Evolutionary conservation across 2,329 filamentous ascomycete genomes (phyloP).

Genomic region (Fulvia fulva): DNA sequence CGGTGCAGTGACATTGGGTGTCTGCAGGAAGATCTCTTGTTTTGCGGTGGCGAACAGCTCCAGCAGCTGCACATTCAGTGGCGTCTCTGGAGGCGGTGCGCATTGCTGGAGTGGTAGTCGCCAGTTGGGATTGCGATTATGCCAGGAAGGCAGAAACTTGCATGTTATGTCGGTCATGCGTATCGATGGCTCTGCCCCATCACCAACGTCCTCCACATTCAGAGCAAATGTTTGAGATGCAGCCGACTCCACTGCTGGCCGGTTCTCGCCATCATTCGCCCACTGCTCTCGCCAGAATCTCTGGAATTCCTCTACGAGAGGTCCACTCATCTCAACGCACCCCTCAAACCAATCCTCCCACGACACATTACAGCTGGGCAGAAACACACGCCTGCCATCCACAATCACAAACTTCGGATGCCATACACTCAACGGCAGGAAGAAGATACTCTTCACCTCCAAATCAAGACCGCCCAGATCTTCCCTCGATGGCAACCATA

Average conservation of each 20-base stretch:
- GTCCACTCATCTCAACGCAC: slow-evolving; percentile 63
- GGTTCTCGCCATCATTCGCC: slow-evolving; percentile 40
- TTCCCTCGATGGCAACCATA: slow-evolving; percentile 60
- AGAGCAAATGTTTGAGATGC: background rate
- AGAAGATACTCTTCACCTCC: slow-evolving; percentile 71
- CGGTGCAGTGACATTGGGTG: slow-evolving; percentile 70
- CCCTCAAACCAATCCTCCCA: slow-evolving; percentile 88
- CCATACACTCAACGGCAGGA: slow-evolving; percentile 79
- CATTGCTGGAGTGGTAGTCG: slow-evolving; percentile 51
- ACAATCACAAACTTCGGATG: slow-evolving; percentile 79
- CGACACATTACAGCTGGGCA: slow-evolving; percentile 80
- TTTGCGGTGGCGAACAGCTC: slow-evolving; percentile 57
- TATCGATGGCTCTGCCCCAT: background rate
- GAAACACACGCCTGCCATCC: slow-evolving; percentile 61
- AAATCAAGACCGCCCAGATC: slow-evolving; percentile 61
- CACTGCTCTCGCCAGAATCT: slow-evolving; percentile 68
- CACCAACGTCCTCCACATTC: background rate
- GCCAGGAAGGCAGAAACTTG: slow-evolving; percentile 68
- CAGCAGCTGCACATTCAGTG: slow-evolving; percentile 63
- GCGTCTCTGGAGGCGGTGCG: slow-evolving; percentile 56
- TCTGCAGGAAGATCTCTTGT: slow-evolving; percentile 63
- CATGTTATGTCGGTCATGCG: slow-evolving; percentile 43
- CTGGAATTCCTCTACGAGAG: slow-evolving; percentile 58
- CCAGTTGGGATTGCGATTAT: slow-evolving; percentile 66
- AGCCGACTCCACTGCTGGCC: background rate